Percentiles rank a stretch among this genome's conserved stretches.
phyloP scores from a whole-genome alignment of 768 basidiomycete genomes.

The Kwoniella sp. region DNA sequence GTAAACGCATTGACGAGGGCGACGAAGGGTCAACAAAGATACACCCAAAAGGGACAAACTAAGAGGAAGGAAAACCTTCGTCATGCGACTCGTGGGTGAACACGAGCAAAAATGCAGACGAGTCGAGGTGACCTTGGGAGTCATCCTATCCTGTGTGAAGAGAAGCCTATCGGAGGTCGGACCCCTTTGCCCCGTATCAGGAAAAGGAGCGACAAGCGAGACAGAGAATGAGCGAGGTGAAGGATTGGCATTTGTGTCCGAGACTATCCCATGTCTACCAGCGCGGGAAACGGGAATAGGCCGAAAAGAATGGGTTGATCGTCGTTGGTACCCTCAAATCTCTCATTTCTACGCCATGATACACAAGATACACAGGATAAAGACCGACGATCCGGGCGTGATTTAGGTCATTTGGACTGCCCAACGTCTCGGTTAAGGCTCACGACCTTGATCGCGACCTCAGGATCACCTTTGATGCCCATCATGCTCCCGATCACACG shows the following conservation, averaged over 20 bases:
- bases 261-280: background rate
- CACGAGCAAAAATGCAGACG: too few relatives aligned
- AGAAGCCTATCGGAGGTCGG: constrained; percentile 19
- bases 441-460: background rate
- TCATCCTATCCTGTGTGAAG: too few relatives aligned
- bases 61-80: constrained; percentile 8
- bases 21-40: constrained; percentile 1
- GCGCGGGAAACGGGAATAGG: background rate
- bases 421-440: background rate
- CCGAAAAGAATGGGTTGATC: constrained; percentile 13
- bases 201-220: background rate
- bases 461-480: background rate
- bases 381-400: constrained; percentile 16
- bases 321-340: constrained; percentile 7
- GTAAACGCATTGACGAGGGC: background rate
- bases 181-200: constrained; percentile 8
- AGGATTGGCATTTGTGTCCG: constrained; percentile 4
- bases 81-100: constrained; percentile 3
- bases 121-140: background rate
- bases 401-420: background rate
- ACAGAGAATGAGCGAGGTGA: background rate
- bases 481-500: background rate
- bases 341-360: too few relatives aligned
- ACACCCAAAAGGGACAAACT: background rate
- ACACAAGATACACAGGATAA: constrained; percentile 2